Base-by-base conservation (phyloP, 106 monocot species). In the Allium fistulosum region DNA sequence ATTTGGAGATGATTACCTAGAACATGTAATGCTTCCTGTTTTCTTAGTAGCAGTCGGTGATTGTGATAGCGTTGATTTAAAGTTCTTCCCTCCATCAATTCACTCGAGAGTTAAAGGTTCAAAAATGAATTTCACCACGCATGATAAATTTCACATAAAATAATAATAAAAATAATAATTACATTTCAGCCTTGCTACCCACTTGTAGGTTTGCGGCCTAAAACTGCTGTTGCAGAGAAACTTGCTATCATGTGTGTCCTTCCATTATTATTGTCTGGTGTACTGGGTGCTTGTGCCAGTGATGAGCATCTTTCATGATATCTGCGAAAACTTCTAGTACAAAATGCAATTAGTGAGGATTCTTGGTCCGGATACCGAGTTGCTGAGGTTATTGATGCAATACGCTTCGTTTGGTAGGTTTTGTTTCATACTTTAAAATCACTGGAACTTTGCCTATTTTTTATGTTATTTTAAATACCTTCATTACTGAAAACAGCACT, bases 21-120 rank as follows among this genome's bases (percentile, higher is more conserved):
- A 69, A 45, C 78, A 84, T 66, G 82, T 97, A 61, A 86, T 97
- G 92, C 78, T 92, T 26, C 96, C 96, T 58, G 72, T 97, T 67
- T 97, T 97, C 73, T 70, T 97, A 50, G 76, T 88, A 71, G 88
- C 97, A 37, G 80, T 84, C 65, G 97, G 97, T 50, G 97, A 97
- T 77, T 56, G 66, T 74, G 92, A 90, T 74, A 80, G 75, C 79
- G 88, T 84, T 89, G 89, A 87, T 84, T 85, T 97, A 65, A 73
- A 82, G 70, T 78, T 75, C 66, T 87, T 97, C 9, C 97, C 97
- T 69, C 57, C 61, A 16, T 72, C 76, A 15, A 78, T 76, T 7
- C 84, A 87, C 26, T 79, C 89, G 63, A 80, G 80, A 73, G 73
- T 97, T 68, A 89, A 84, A 75, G 89, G 97, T 92, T 79, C 47